These are phyloP conservation scores for Cornus suecica DNA, from an alignment of 148 eudicot genomes.

Conservation along the genomic window DNA sequence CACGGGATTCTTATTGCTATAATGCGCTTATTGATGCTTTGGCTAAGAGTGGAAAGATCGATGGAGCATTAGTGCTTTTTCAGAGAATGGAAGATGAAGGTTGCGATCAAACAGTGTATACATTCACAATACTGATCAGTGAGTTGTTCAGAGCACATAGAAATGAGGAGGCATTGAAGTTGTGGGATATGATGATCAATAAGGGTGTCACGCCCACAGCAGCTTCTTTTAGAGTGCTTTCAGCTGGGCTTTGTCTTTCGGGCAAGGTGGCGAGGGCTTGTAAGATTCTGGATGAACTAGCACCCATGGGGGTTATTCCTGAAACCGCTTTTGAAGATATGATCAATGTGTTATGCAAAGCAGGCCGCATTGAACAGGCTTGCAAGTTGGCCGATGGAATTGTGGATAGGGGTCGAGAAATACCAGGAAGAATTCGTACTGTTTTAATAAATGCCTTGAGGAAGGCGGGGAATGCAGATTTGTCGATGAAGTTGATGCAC, in stretches of 20 bases:
- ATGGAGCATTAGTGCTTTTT: slow-evolving; percentile 63
- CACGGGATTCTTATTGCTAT: slow-evolving; percentile 90
- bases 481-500: slow-evolving; percentile 93
- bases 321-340: slow-evolving; percentile 91
- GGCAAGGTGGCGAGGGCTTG: slow-evolving; percentile 95
- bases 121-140: slow-evolving; percentile 81
- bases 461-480: slow-evolving; percentile 77
- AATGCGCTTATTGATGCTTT: slow-evolving; percentile 81
- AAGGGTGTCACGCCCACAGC: slow-evolving; percentile 85
- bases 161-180: slow-evolving; percentile 83
- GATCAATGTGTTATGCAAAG: slow-evolving; percentile 82
- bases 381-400: slow-evolving; percentile 94
- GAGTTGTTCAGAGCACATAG: slow-evolving; percentile 67
- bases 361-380: slow-evolving; percentile 81
- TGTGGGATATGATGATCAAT: slow-evolving; percentile 94
- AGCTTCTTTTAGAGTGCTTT: slow-evolving; percentile 84
- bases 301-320: slow-evolving; percentile 87
- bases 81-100: slow-evolving; percentile 80
- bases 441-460: slow-evolving; percentile 85
- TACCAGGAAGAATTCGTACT: slow-evolving; percentile 90
- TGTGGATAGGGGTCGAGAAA: slow-evolving; percentile 86
- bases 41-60: slow-evolving; percentile 54
- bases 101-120: slow-evolving; percentile 86
- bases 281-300: slow-evolving; percentile 82
- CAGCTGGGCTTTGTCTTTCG: slow-evolving; percentile 81